Evolutionary conservation across 768 basidiomycete genomes (phyloP), one percentile per base, ranked within the genome.

Genomic region (Boletus fagicola): DNA sequence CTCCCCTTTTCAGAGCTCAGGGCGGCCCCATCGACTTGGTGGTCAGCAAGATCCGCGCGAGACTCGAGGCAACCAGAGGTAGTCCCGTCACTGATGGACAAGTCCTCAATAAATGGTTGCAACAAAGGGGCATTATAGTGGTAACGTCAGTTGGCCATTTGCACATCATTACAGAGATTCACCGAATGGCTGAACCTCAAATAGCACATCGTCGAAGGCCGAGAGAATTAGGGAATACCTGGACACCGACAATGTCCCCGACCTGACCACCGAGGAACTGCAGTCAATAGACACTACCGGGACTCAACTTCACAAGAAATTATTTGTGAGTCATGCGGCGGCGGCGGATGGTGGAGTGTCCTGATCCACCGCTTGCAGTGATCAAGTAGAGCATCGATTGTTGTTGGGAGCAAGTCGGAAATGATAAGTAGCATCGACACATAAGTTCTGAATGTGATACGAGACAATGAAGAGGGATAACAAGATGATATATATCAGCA

Each of bases 201-300:
- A 40, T 46, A 47, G 43, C 7, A 61, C 38, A 31, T 51, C 39
- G 11, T 56, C 28, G 1, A 57, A 43, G 53, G 39, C 36, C 7
- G 30, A 40, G 44, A 48, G 40, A 28, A 33, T 38, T n/a, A 47
- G 42, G 49, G 45, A 44, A 49, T 49, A 44, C 45, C 24, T 49
- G 7, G 38, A 59, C 13, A 35, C 16, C 26, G 6, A 38, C 40
- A 31, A 38, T 16, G 22, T 62, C 50, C 54, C 60, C 22, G 39
- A 57, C 48, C 36, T 33, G 39, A 62, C 40, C 24, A 48, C 43
- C 5, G 28, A 62, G 24, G 45, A 62, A 38, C 11, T 52, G 22
- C 24, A 40, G 7, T 47, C 36, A 11, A 2, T 42, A 13, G 45
- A 33, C 9, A 15, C 9, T 35, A 16, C 51, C 5, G 33, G 47